Conservation (phyloP, 306 rosid genomes). For the Datisca glomerata region DNA sequence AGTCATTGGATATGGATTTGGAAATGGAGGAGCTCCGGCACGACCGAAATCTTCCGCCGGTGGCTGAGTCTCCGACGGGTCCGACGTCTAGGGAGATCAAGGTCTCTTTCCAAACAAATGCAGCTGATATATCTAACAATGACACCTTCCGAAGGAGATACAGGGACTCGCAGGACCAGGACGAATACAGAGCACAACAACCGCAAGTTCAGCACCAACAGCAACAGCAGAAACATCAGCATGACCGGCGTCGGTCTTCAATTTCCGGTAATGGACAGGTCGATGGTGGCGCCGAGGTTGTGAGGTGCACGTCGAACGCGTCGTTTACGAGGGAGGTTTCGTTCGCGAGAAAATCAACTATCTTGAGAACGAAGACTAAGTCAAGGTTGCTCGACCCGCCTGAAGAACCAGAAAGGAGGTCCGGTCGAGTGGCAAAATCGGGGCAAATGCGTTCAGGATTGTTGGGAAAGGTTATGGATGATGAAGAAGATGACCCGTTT, state of each 20-base stretch:
- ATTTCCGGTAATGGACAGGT: not conserved
- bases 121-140: slow-evolving; percentile 5
- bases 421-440: slow-evolving; percentile 30
- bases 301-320: slow-evolving; percentile 35
- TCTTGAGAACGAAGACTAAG: slow-evolving; percentile 33
- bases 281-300: slow-evolving; percentile 15
- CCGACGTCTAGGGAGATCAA: slow-evolving; percentile 37
- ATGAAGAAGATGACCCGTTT: slow-evolving; percentile 70
- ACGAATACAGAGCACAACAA: slow-evolving; percentile 4
- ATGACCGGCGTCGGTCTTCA: slow-evolving; percentile 15
- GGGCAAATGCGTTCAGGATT: slow-evolving; percentile 53
- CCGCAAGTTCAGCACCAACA: too few species aligned
- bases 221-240: slow-evolving; percentile 12
- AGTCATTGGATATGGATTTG: slow-evolving; percentile 50
- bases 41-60: slow-evolving; percentile 20
- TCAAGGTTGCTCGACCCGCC: slow-evolving; percentile 54
- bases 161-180: slow-evolving; percentile 20
- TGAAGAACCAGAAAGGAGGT: slow-evolving; percentile 17
- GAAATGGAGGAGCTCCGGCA: slow-evolving; percentile 44
- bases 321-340: slow-evolving; percentile 36
- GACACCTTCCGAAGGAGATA: slow-evolving; percentile 38
- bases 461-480: slow-evolving; percentile 27
- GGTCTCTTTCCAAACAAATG: slow-evolving; percentile 37
- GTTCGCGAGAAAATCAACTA: slow-evolving; percentile 20
- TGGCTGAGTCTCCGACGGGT: slow-evolving; percentile 35